These are phyloP conservation scores for Pseudocercospora eumusae DNA, from an alignment of 2,329 filamentous ascomycete genomes.

Conservation along the genomic window DNA sequence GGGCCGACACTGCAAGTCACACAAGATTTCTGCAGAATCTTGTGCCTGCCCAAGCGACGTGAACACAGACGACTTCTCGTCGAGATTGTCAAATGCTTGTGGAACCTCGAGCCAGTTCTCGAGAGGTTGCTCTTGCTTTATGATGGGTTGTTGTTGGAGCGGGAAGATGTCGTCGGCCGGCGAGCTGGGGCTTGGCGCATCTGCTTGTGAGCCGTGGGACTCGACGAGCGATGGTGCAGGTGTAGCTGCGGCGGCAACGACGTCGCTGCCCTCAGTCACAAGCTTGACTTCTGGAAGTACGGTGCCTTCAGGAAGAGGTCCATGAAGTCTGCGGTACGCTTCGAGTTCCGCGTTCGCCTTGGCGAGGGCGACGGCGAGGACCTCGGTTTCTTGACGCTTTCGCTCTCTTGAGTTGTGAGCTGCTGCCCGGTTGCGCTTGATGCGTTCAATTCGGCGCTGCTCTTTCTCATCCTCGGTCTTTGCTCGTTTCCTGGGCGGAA, in stretches of 20 bases:
- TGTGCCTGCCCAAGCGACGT: slow-evolving; percentile 89
- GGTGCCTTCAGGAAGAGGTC: slow-evolving; percentile 37
- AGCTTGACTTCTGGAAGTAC: slow-evolving; percentile 40
- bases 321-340: slow-evolving; percentile 37
- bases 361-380: slow-evolving; percentile 59
- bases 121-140: slow-evolving; percentile 39
- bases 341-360: slow-evolving; percentile 37
- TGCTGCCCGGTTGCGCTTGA: slow-evolving; percentile 91
- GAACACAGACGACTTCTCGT: slow-evolving; percentile 44
- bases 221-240: slow-evolving; percentile 36
- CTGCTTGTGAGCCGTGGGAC: slow-evolving; percentile 34
- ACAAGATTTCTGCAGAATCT: slow-evolving; percentile 99
- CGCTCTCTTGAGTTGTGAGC: slow-evolving; percentile 95
- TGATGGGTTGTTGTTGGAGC: slow-evolving; percentile 21
- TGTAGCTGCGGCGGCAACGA: slow-evolving; percentile 25
- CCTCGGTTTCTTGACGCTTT: slow-evolving; percentile 87
- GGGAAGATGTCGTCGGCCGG: slow-evolving; percentile 32
- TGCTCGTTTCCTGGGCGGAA: slow-evolving; percentile 92
- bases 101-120: slow-evolving; percentile 27
- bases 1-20: slow-evolving; percentile 99
- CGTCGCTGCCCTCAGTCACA: slow-evolving; percentile 26
- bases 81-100: slow-evolving; percentile 36
- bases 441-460: slow-evolving; percentile 93
- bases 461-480: slow-evolving; percentile 99
- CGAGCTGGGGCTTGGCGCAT: slow-evolving; percentile 33